Base-by-base conservation (phyloP, 148 eudicot species). In the Fagopyrum esculentum region DNA sequence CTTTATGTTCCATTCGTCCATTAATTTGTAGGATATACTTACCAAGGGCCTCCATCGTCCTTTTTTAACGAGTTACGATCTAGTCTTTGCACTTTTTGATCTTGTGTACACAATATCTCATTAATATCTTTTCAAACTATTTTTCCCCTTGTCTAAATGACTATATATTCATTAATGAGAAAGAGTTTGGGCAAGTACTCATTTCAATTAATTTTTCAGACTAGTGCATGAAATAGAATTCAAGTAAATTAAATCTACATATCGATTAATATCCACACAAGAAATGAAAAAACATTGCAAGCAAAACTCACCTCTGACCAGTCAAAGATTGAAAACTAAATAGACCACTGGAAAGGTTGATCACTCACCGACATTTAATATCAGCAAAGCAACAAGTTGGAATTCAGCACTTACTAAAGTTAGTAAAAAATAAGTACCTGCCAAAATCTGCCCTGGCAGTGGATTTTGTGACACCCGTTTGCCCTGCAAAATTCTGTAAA, bases 401-500 rank as follows among this genome's bases (percentile, higher is more conserved):
- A 69, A 60, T 60, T 35, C 66, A 26, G 66, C 26, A 22, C 66
- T 60, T 22, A 9, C 2, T 60, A 60, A 60, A 60, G 26, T 22
- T 60, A 60, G 12, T 9, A 22, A 22, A 22, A 26, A 66, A 66
- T 5, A 30, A 35, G 17, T 66, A 71, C 74, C 55, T 47, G 26
- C 19, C 16, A 71, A 47, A 6, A n/a, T 71, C 54, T n/a, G 52
- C 30, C 73, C 30, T 46, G 40, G n/a, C 74, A 11, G 54, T 47
- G 52, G 50, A 45, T n/a, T 49, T 70, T 16, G 51, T 46, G 54
- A 71, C 51, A 47, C 55, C 30, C 2, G 54, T 43, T 49, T 19
- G 55, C 45, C 73, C 73, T 71, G 74, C 7, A 71, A 46, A 47
- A 71, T 71, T 71, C 74, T 71, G 74, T 12, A 71, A 71, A 49